These are phyloP conservation scores for Aspergillus fijiensis DNA, from an alignment of 2,329 filamentous ascomycete genomes.

Conservation along the genomic window DNA sequence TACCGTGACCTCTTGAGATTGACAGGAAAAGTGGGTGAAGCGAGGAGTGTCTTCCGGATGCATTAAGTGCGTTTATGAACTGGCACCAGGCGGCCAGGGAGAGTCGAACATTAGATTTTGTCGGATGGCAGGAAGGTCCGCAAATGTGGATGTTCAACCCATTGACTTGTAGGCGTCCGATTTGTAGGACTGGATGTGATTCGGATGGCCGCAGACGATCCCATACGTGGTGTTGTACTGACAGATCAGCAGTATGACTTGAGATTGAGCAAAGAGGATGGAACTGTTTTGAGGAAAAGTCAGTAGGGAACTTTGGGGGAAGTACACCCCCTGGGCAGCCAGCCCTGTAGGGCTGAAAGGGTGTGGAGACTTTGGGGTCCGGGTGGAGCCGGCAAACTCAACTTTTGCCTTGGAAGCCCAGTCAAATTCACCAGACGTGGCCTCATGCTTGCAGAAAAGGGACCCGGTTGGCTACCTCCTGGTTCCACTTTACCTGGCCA, in stretches of 20 bases:
- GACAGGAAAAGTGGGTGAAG: slow-evolving; percentile 94
- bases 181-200: background rate
- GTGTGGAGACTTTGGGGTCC: background rate
- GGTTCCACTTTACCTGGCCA: background rate
- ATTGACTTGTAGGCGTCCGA: background rate
- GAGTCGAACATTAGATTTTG: background rate
- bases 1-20: slow-evolving; percentile 58
- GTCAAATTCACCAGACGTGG: background rate
- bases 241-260: background rate
- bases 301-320: background rate
- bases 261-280: background rate
- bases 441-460: background rate
- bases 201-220: background rate
- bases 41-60: slow-evolving; percentile 41
- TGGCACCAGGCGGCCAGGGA: background rate
- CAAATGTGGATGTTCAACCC: background rate
- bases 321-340: background rate
- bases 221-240: background rate
- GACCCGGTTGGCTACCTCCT: background rate
- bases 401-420: background rate
- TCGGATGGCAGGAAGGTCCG: background rate
- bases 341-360: background rate
- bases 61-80: background rate
- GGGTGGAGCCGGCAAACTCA: background rate
- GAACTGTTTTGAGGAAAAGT: too few relatives aligned